Conservation (phyloP, 257 asterid genomes). For the Solanum chilense region DNA sequence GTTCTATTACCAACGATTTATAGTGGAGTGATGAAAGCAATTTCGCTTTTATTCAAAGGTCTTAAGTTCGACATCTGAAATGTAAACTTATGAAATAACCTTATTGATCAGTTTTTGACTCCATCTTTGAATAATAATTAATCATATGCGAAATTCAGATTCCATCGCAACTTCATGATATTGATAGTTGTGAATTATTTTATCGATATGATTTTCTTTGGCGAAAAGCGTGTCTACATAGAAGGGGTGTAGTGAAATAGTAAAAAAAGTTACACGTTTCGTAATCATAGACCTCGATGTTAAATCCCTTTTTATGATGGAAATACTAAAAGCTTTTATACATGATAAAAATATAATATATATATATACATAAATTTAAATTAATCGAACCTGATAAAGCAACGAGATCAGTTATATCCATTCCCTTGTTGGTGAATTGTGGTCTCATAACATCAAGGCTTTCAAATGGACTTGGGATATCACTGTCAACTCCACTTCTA, state of each 20-base stretch:
- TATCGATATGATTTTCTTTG: too few species aligned
- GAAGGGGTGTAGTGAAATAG: neutral
- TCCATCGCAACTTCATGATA: neutral
- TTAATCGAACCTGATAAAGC: constrained; percentile 10
- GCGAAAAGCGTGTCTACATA: neutral
- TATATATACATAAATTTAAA: neutral
- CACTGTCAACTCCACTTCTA: constrained; percentile 1
- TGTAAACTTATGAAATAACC: too few species aligned
- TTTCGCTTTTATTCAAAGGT: neutral
- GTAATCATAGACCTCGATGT: too few species aligned
- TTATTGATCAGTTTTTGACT: too few species aligned
- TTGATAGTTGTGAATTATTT: neutral
- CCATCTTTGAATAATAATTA: neutral
- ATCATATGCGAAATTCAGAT: neutral
- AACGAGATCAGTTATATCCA: constrained; percentile 23
- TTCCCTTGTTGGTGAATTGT: constrained; percentile 8
- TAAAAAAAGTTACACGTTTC: fast-evolving
- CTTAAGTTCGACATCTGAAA: neutral
- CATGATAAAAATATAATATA: neutral
- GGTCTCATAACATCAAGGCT: neutral
- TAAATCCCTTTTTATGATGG: too few species aligned
- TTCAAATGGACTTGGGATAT: constrained; percentile 11
- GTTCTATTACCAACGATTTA: too few species aligned
- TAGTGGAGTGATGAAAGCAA: too few species aligned
- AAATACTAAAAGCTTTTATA: too few species aligned